These are phyloP conservation scores for Pezicula radicicola DNA, from an alignment of 2,329 filamentous ascomycete genomes.

Conservation along the genomic window DNA sequence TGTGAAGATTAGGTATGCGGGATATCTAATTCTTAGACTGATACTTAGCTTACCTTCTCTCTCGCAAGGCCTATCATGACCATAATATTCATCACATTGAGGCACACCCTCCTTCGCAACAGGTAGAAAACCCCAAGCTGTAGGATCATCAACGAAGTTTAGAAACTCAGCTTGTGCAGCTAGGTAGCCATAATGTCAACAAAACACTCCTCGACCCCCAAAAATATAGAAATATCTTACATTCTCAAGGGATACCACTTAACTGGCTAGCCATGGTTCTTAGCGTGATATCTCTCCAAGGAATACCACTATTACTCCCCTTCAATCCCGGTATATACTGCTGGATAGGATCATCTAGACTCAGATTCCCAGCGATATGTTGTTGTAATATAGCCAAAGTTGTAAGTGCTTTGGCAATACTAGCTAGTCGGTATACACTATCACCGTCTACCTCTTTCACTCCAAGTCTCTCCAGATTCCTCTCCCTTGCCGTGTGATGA, in stretches of 20 bases:
- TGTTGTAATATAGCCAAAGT: conserved; percentile 24
- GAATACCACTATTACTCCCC: conserved; percentile 4
- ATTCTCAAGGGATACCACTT: conserved; percentile 25
- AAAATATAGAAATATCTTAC: conserved; percentile 3
- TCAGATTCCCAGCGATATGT: conserved; percentile 21
- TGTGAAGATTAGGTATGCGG: too few species aligned
- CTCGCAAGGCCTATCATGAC: not conserved
- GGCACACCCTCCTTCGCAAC: not conserved
- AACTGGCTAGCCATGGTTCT: conserved; percentile 23
- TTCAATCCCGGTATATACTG: conserved; percentile 17
- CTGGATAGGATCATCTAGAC: conserved; percentile 22
- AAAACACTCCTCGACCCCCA: not conserved
- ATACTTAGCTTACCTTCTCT: not conserved
- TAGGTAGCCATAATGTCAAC: not conserved
- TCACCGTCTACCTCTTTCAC: not conserved
- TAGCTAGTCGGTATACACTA: conserved; percentile 7
- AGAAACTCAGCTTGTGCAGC: not conserved
- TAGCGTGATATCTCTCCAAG: conserved; percentile 25
- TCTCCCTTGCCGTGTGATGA: conserved; percentile 5
- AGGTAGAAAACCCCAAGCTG: not conserved
- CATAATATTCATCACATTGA: not conserved
- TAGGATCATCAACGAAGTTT: not conserved
- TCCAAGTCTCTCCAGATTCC: not conserved
- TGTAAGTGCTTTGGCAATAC: conserved; percentile 15
- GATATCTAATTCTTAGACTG: not conserved